A percentile compares a stretch with the other conserved stretches of the same genome.
Conservation (phyloP, 306 rosid genomes). For the Acacia melanoxylon region DNA sequence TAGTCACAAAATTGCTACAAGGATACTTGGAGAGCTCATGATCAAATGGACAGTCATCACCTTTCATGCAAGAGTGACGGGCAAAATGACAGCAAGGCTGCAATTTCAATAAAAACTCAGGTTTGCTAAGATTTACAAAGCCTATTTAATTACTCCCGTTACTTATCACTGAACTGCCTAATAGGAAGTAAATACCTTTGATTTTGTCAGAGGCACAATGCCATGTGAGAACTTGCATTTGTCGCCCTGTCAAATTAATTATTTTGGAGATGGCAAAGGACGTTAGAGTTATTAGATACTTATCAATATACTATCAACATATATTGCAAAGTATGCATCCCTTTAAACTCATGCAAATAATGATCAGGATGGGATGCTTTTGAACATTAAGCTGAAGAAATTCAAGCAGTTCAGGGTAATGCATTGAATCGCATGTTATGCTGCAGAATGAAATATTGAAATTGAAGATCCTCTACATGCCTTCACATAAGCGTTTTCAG, state of each 20-base stretch:
- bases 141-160: not conserved
- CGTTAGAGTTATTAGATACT: conserved; percentile 16
- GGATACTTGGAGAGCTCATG: conserved; percentile 85
- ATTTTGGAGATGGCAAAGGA: conserved; percentile 6
- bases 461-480: conserved; percentile 6
- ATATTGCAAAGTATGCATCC: conserved; percentile 18
- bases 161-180: not conserved
- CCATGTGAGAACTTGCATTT: conserved; percentile 89
- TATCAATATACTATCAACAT: not conserved
- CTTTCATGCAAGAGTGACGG: conserved; percentile 80
- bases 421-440: conserved; percentile 2
- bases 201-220: conserved; percentile 66
- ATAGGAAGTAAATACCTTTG: conserved; percentile 48
- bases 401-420: not conserved
- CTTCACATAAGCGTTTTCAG: not conserved
- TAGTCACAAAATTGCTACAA: conserved; percentile 59
- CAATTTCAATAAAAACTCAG: conserved; percentile 37
- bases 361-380: conserved; percentile 14
- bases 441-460: conserved; percentile 8
- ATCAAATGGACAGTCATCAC: conserved; percentile 89
- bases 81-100: conserved; percentile 85
- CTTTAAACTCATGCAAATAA: not conserved
- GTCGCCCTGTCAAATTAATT: conserved; percentile 62
- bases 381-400: not conserved
- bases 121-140: conserved; percentile 2